phyloP scores from a whole-genome alignment of 495 filamentous ascomycete species.

The Hypoxylon fuscum region DNA sequence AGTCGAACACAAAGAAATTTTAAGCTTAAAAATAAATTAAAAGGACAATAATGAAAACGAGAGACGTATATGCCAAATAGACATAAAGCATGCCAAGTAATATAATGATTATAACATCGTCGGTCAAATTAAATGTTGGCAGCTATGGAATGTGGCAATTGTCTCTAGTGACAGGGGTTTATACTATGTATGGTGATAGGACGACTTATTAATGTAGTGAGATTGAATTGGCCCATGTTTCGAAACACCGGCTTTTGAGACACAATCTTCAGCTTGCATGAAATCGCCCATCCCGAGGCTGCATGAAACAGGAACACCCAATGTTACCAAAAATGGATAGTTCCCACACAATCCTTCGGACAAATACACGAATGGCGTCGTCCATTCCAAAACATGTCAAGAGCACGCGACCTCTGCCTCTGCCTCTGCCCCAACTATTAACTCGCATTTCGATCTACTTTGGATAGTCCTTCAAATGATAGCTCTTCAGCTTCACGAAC shows the following conservation, averaged over 20 bases:
- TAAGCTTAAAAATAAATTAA: not conserved
- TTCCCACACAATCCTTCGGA: conserved; percentile 25
- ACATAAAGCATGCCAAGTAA: conserved; percentile 24
- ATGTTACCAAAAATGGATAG: conserved; percentile 26
- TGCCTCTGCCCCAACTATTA: conserved; percentile 14
- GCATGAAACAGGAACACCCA: conserved; percentile 35
- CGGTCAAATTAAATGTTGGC: conserved; percentile 32
- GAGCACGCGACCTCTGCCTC: too few relatives aligned
- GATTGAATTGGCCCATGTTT: conserved; percentile 34
- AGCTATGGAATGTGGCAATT: conserved; percentile 39
- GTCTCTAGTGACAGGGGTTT: conserved; percentile 18
- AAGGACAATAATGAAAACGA: not conserved
- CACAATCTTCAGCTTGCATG: conserved; percentile 38
- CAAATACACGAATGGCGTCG: conserved; percentile 13
- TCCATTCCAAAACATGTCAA: conserved; percentile 26
- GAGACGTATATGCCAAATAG: conserved; percentile 12
- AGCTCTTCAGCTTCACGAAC: conserved; percentile 95
- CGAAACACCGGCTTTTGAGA: conserved; percentile 34
- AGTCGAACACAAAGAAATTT: conserved; percentile 17
- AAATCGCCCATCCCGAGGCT: conserved; percentile 11
- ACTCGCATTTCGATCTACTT: conserved; percentile 54
- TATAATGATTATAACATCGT: conserved; percentile 16
- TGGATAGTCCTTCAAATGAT: conserved; percentile 89
- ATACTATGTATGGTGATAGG: conserved; percentile 11
- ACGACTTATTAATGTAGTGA: conserved; percentile 12